Evolutionary conservation across 768 basidiomycete species (phyloP), one percentile per base, ranked within the genome.

Genomic region (Lentinula edodes): DNA sequence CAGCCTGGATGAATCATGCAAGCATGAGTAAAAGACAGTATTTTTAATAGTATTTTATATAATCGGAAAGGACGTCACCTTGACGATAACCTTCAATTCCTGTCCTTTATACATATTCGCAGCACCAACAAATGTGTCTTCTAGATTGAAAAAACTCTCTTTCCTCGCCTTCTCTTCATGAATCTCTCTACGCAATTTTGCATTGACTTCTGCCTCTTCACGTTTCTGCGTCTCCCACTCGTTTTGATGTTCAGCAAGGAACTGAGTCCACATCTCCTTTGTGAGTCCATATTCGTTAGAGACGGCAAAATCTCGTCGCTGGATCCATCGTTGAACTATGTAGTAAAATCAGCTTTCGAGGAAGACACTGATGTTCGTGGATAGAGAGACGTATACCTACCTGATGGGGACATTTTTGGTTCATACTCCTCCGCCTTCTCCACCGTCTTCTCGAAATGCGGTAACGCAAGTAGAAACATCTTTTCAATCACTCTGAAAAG

Each of bases 401-500:
- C 58, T 9, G 58, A 60, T 5, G 56, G 23, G 10, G 56, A 45
- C 7, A 9, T 13, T 13, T 43, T 1, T 13, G 45, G 45, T 3
- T 23, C 7, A 16, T 50, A 60, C 51, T 8, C 9, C 15, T 60
- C 38, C 15, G 39, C 35, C 35, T 20, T 39, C 39, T 54, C 45
- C 41, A 52, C 23, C 13, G 61, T 62, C 36, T 53, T 46, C 55
- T 65, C 64, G 18, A 66, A 57, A 34, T 65, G 63, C 4, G 65
- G 65, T 9, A 66, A 18, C 7, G 45, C 57, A 42, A 62, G 35
- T 12, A 66, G 42, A 43, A 66, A 66, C n/a, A 61, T 58, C 28
- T 65, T 62, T 23, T 66, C 65, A 9, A 66, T 60, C 20, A 66
- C 51, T 15, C 58, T 43, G 41, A 62, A 66, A 5, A 66, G 60